A percentile compares a stretch with the other conserved stretches of the same genome.
Conservation (phyloP, 805 yeast genomes). For the Brettanomyces anomalus region DNA sequence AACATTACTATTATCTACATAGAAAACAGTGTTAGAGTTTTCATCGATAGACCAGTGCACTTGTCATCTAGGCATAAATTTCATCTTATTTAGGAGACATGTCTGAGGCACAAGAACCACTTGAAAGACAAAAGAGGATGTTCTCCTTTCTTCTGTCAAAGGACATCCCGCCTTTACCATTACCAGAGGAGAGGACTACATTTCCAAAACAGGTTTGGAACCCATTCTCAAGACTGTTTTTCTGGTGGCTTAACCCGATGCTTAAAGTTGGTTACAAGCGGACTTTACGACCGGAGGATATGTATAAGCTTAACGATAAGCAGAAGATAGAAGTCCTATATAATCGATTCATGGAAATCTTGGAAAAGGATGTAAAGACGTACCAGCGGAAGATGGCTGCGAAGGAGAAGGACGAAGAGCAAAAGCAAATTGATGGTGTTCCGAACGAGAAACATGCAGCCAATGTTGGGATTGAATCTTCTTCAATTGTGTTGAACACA, state of each 20-base stretch:
- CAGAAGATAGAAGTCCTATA: slow-evolving; percentile 35
- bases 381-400: not conserved
- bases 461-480: too few relatives aligned
- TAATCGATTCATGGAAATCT: slow-evolving; percentile 25
- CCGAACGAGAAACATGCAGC: too few relatives aligned
- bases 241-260: slow-evolving; percentile 64
- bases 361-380: slow-evolving; percentile 25
- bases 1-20: too few relatives aligned
- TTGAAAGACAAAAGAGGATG: slow-evolving; percentile 33
- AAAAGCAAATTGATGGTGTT: not conserved
- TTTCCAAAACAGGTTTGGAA: slow-evolving; percentile 41
- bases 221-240: slow-evolving; percentile 36
- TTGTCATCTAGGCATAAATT: too few relatives aligned
- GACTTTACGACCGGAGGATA: slow-evolving; percentile 56
- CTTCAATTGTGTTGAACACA: too few relatives aligned
- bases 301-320: slow-evolving; percentile 37
- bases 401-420: not conserved
- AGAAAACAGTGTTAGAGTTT: too few relatives aligned
- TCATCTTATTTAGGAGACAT: too few relatives aligned
- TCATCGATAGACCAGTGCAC: too few relatives aligned
- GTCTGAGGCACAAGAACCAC: not conserved
- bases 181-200: slow-evolving; percentile 38
- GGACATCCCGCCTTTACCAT: slow-evolving; percentile 41
- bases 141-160: slow-evolving; percentile 43
- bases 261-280: slow-evolving; percentile 63